These are phyloP conservation scores for Cystofilobasidium capitatum DNA, from an alignment of 768 basidiomycete species.

Conservation along the genomic window DNA sequence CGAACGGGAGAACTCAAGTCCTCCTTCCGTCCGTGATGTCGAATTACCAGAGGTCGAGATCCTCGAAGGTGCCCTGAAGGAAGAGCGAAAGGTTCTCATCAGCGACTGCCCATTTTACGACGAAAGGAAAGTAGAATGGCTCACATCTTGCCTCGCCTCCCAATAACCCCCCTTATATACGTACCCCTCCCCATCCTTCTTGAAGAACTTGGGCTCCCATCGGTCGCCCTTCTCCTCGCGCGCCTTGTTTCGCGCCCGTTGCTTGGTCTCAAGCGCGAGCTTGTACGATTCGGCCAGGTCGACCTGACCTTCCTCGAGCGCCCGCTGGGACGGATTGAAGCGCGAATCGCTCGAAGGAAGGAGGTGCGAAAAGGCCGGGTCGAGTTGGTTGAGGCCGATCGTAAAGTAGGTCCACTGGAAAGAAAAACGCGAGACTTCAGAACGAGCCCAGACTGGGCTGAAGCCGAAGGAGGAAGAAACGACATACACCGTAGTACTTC, in stretches of 20 bases:
- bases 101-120: not conserved
- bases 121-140: not conserved
- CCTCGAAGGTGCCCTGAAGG: not conserved
- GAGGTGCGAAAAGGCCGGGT: slow-evolving; percentile 38
- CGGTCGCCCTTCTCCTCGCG: slow-evolving; percentile 47
- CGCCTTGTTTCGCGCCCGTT: slow-evolving; percentile 58
- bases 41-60: slow-evolving; percentile 18
- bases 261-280: slow-evolving; percentile 59
- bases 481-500: slow-evolving; percentile 73
- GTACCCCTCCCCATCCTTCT: slow-evolving; percentile 59
- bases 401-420: slow-evolving; percentile 24
- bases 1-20: too few species aligned
- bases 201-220: slow-evolving; percentile 62
- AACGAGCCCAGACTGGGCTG: slow-evolving; percentile 56
- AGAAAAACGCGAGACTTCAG: not conserved
- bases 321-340: slow-evolving; percentile 67
- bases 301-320: slow-evolving; percentile 65
- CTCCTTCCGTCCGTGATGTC: too few species aligned
- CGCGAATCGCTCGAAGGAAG: slow-evolving; percentile 76
- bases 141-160: slow-evolving; percentile 46
- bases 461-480: slow-evolving; percentile 72
- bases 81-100: not conserved
- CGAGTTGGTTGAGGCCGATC: slow-evolving; percentile 20
- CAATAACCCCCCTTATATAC: slow-evolving; percentile 70
- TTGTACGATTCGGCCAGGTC: slow-evolving; percentile 66